Percentiles rank a stretch among this genome's conserved stretches.
phyloP scores from a whole-genome alignment of 176 grass and related monocot genomes.

The Ensete ventricosum region DNA sequence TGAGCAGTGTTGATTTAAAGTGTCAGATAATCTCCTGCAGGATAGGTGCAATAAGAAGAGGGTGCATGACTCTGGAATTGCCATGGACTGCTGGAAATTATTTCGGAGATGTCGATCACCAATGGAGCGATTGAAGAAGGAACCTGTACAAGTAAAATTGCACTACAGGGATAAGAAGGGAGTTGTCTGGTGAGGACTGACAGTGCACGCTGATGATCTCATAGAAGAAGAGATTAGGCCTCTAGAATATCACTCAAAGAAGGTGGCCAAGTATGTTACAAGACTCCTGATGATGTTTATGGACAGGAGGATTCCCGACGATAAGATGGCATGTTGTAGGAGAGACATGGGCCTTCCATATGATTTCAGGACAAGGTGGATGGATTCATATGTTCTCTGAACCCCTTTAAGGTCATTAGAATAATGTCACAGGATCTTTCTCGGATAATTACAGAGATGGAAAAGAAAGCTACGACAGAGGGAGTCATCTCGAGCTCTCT shows the following conservation, averaged over 20 bases:
- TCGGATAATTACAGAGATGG: slow-evolving; percentile 69
- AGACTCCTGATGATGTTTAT: slow-evolving; percentile 83
- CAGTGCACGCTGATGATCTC: slow-evolving; percentile 1
- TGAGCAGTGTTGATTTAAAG: neutral
- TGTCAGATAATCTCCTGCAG: slow-evolving; percentile 4
- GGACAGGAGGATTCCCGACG: slow-evolving; percentile 9
- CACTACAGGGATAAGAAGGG: slow-evolving; percentile 16
- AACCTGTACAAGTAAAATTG: slow-evolving; percentile 25
- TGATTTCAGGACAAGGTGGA: slow-evolving; percentile 58
- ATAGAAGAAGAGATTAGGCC: slow-evolving; percentile 20
- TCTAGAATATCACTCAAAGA: slow-evolving; percentile 39
- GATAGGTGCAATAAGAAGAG: slow-evolving; percentile 23
- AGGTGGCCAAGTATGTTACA: slow-evolving; percentile 35
- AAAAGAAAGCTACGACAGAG: slow-evolving; percentile 34
- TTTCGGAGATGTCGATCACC: neutral
- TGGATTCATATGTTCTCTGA: slow-evolving; percentile 53
- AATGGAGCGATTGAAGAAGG: neutral
- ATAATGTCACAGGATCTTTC: slow-evolving; percentile 49
- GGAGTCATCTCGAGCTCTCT: slow-evolving; percentile 10
- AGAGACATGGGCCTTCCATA: slow-evolving; percentile 35
- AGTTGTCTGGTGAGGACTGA: neutral
- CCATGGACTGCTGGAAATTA: neutral
- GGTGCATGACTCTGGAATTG: neutral
- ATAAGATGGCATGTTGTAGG: slow-evolving; percentile 3
- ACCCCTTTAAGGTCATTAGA: neutral